These are phyloP conservation scores for Fomitopsis schrenkii DNA, from an alignment of 1,284 basidiomycete species.

Conservation along the genomic window DNA sequence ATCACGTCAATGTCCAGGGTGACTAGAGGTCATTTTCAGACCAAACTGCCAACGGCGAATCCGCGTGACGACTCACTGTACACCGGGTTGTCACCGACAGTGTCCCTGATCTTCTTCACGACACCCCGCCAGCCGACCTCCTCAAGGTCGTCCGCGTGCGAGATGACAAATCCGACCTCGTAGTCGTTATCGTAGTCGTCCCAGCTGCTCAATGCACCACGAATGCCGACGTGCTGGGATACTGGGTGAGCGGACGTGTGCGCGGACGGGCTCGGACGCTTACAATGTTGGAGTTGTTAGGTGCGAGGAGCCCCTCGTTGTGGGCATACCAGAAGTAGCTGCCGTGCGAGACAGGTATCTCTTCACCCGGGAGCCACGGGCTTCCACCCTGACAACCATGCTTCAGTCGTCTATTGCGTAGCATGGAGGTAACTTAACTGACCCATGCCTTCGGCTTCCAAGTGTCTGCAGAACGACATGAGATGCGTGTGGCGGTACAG, in stretches of 20 bases:
- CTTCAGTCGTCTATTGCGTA: background rate
- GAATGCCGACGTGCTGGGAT: conserved; percentile 31
- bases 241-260: background rate
- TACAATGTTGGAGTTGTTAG: conserved; percentile 35
- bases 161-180: conserved; percentile 30
- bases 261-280: conserved; percentile 6
- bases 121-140: conserved; percentile 31
- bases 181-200: conserved; percentile 30
- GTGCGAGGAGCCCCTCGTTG: conserved; percentile 35
- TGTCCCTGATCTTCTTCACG: conserved; percentile 28
- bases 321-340: conserved; percentile 38
- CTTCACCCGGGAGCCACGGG: conserved; percentile 32
- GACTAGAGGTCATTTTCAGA: conserved; percentile 15
- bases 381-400: conserved; percentile 13
- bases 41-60: background rate
- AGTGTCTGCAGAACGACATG: conserved; percentile 19
- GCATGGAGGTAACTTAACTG: background rate
- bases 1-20: conserved; percentile 33
- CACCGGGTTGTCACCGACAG: conserved; percentile 33
- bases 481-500: background rate
- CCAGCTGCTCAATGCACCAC: conserved; percentile 27
- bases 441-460: conserved; percentile 26
- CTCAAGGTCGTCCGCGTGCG: conserved; percentile 32
- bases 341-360: conserved; percentile 33
- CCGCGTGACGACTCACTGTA: conserved; percentile 26